phyloP scores from a whole-genome alignment of 176 grass and related monocot genomes.

The Typha latifolia region DNA sequence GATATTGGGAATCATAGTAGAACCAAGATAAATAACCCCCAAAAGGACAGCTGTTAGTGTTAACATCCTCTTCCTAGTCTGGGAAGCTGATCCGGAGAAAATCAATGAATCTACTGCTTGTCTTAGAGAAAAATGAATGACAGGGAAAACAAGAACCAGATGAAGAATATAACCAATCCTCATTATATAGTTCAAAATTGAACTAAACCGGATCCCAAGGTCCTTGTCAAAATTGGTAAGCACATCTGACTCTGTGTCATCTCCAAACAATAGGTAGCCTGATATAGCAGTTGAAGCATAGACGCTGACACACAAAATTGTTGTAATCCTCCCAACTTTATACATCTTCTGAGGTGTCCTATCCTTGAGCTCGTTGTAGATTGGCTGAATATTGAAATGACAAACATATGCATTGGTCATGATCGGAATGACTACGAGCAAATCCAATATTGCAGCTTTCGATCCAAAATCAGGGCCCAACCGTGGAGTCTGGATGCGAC shows the following conservation, averaged over 20 bases:
- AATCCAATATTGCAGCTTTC: conserved; percentile 49
- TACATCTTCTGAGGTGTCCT: conserved; percentile 83
- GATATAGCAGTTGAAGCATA: conserved; percentile 75
- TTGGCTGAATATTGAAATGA: conserved; percentile 90
- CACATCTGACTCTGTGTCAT: conserved; percentile 80
- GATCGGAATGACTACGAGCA: conserved; percentile 88
- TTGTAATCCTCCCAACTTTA: conserved; percentile 61
- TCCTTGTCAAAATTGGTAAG: conserved; percentile 97
- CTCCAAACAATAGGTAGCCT: conserved; percentile 73
- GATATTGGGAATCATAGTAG: conserved; percentile 86
- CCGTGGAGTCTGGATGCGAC: conserved; percentile 44
- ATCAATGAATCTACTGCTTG: conserved; percentile 74
- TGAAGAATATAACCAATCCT: conserved; percentile 91
- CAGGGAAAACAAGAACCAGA: conserved; percentile 85
- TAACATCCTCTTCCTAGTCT: conserved; percentile 57
- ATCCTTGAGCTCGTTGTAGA: conserved; percentile 93
- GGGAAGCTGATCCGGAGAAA: conserved; percentile 31
- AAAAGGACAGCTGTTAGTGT: conserved; percentile 70
- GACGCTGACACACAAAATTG: conserved; percentile 51
- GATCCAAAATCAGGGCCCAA: conserved; percentile 86
- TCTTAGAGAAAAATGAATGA: conserved; percentile 93
- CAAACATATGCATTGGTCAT: conserved; percentile 95
- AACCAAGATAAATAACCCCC: conserved; percentile 64
- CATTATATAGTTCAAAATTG: conserved; percentile 79
- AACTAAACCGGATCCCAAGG: conserved; percentile 84